Conservation (phyloP, 75 land plant species). For the Adiantum capillusveneris region DNA sequence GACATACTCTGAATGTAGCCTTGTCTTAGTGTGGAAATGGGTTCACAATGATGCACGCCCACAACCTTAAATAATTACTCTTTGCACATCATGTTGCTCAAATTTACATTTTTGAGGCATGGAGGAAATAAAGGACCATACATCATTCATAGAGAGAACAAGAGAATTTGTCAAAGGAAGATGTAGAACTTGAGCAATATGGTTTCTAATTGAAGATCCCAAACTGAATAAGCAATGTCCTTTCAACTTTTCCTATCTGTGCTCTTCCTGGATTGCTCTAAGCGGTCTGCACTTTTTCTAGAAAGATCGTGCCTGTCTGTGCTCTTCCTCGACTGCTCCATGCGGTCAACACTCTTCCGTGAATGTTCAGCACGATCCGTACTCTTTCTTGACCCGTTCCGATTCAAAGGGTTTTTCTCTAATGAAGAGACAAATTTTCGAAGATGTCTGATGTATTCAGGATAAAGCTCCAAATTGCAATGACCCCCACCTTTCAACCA, state of each 20-base stretch:
- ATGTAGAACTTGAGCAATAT: too few relatives aligned
- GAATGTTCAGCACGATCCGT: constrained; percentile 30
- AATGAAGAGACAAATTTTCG: constrained; percentile 60
- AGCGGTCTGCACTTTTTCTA: constrained; percentile 30
- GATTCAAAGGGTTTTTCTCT: constrained; percentile 36
- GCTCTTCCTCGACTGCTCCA: constrained; percentile 51
- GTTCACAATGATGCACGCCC: too few relatives aligned
- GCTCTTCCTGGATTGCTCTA: constrained; percentile 46
- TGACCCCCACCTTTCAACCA: constrained; percentile 90
- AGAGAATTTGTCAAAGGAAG: too few relatives aligned
- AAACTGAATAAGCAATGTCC: too few relatives aligned
- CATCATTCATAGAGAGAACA: too few relatives aligned
- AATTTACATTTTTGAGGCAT: too few relatives aligned
- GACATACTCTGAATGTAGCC: too few relatives aligned
- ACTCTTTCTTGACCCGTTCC: constrained; percentile 17
- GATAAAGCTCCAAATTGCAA: constrained; percentile 81
- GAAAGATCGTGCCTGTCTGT: constrained; percentile 45
- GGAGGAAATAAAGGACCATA: too few relatives aligned
- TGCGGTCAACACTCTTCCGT: constrained; percentile 36
- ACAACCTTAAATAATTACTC: too few relatives aligned
- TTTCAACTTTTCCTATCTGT: constrained; percentile 24
- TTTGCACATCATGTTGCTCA: too few relatives aligned
- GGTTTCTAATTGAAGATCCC: too few relatives aligned
- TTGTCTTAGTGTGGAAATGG: too few relatives aligned
- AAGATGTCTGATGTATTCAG: constrained; percentile 77